Evolutionary conservation across 2,329 filamentous ascomycete genomes (phyloP), one percentile per base, ranked within the genome.

Genomic region (Fusarium humuli): DNA sequence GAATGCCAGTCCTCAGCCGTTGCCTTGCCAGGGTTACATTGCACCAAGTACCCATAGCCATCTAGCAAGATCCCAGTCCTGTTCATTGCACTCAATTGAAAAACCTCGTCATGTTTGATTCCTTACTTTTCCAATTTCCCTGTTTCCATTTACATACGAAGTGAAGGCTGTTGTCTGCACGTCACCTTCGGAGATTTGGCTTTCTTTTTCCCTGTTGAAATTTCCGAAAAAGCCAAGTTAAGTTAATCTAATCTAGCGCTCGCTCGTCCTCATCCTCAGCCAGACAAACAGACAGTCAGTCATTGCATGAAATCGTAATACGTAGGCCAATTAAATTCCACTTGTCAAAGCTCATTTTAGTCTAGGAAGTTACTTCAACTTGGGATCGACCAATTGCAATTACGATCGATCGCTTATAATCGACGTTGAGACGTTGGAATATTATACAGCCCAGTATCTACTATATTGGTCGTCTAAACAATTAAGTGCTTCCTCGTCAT

Each of bases 141-240:
- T 69, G 67, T 67, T 71, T 70, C 49, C 25, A 12, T 37, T 11
- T n/a, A 37, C 18, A 37, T 37, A n/a, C 34, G 34, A 37, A 37
- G 34, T 37, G 34, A 37, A n/a, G 34, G 34, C 34, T 37, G 32
- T 37, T 37, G 32, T 16, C 5, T 37, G 50, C 53, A 59, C 45
- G 55, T 73, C 61, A 66, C 61, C 46, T 57, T 67, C 73, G 73
- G 73, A 75, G 48, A 75, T 75, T 75, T 75, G 73, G 57, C 47
- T 56, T 61, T 65, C 70, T 65, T 72, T 63, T 60, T 65, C 46
- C 44, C 61, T 64, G 27, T 22, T 29, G 62, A 73, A 74, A 74
- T 73, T 61, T 61, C 67, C 66, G 64, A 66, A 52, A 57, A 37
- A 37, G 34, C 34, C 11, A 37, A 37, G 34, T 37, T 37, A 37